Percentiles rank a stretch among this genome's conserved stretches.
These are phyloP conservation scores for Ambrosiella beaveri DNA, from an alignment of 2,329 filamentous ascomycete genomes.

Conservation along the genomic window DNA sequence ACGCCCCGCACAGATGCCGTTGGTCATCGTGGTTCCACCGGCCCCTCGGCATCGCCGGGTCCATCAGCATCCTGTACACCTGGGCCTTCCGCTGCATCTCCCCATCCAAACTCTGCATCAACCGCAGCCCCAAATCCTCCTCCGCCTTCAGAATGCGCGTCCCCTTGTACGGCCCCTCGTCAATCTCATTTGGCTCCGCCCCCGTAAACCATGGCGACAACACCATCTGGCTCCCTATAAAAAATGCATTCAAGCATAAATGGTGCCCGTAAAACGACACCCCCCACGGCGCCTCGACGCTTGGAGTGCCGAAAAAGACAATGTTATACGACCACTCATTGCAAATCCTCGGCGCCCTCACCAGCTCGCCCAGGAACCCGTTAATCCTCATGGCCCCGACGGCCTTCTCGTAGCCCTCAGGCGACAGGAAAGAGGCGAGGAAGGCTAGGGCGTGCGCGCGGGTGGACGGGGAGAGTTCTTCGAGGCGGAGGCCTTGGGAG, in stretches of 20 bases:
- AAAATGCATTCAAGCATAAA: constrained; percentile 53
- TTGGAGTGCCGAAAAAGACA: constrained; percentile 49
- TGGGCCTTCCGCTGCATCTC: constrained; percentile 33
- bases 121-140: constrained; percentile 42
- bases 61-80: constrained; percentile 41
- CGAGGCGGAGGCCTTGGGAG: constrained; percentile 52
- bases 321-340: constrained; percentile 67
- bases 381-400: constrained; percentile 55
- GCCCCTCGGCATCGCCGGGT: constrained; percentile 47
- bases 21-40: constrained; percentile 72
- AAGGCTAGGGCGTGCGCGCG: constrained; percentile 36
- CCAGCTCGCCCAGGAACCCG: constrained; percentile 54
- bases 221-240: constrained; percentile 47
- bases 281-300: constrained; percentile 44
- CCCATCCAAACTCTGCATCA: constrained; percentile 46
- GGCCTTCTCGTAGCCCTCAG: constrained; percentile 56
- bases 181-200: constrained; percentile 62
- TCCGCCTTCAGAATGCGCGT: constrained; percentile 50
- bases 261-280: constrained; percentile 67
- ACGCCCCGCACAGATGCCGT: constrained; percentile 60
- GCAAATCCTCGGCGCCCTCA: constrained; percentile 43
- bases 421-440: constrained; percentile 41
- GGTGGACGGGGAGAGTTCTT: constrained; percentile 32
- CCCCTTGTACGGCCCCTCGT: constrained; percentile 42
- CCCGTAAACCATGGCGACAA: constrained; percentile 63